Evolutionary conservation across 257 asterid genomes (phyloP).

Genomic region (Cinchona pubescens): DNA sequence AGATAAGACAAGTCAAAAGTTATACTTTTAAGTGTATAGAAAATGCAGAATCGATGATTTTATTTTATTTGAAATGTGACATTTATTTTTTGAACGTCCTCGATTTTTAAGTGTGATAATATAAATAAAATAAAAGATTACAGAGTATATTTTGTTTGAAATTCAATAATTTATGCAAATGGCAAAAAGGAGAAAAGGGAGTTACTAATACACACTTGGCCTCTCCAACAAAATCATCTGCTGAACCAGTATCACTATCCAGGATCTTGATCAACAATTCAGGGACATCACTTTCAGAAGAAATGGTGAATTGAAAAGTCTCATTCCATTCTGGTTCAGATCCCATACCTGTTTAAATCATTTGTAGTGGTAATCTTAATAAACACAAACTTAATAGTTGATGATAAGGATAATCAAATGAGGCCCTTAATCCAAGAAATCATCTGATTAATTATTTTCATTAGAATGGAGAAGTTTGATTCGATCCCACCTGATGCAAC

Average conservation of each 20-base stretch:
- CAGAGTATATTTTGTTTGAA: background rate
- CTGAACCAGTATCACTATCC: slow-evolving; percentile 46
- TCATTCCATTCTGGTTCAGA: slow-evolving; percentile 64
- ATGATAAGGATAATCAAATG: too few species aligned
- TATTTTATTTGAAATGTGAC: too few species aligned
- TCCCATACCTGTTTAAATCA: slow-evolving; percentile 42
- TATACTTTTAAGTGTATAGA: too few species aligned
- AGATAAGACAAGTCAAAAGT: too few species aligned
- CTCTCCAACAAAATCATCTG: slow-evolving; percentile 55
- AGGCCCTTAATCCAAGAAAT: background rate
- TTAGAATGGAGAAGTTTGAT: background rate
- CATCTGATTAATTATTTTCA: background rate
- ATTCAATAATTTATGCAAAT: background rate
- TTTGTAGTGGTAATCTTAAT: background rate
- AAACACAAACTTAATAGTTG: background rate
- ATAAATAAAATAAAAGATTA: too few species aligned
- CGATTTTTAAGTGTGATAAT: too few species aligned
- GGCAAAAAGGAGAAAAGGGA: background rate
- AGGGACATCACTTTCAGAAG: slow-evolving; percentile 37
- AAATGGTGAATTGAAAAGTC: slow-evolving; percentile 36
- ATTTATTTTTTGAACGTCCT: too few species aligned
- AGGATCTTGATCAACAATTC: slow-evolving; percentile 45
- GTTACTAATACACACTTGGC: slow-evolving; percentile 32
- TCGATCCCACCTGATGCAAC: slow-evolving; percentile 49
- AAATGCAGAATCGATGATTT: too few species aligned